Evolutionary conservation across 2,329 filamentous ascomycete species (phyloP).

Genomic region (Lithohypha guttulata): DNA sequence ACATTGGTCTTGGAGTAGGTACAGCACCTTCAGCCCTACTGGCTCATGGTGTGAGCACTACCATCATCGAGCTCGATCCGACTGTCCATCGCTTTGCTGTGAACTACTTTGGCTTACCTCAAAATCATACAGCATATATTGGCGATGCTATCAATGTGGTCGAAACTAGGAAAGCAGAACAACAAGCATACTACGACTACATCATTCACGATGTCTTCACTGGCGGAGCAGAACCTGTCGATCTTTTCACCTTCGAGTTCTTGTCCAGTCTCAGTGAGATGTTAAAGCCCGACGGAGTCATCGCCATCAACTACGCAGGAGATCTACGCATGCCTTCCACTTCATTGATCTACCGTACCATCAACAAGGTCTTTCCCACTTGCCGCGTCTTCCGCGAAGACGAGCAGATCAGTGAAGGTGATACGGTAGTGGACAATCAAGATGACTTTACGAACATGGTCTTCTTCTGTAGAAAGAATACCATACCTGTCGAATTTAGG

Average conservation of each 20-base stretch:
- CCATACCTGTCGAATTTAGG: conserved; percentile 52
- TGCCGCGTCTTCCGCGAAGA: conserved; percentile 86
- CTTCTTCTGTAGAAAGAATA: conserved; percentile 59
- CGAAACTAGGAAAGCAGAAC: conserved; percentile 29
- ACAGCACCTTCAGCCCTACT: conserved; percentile 82
- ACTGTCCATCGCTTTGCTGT: conserved; percentile 72
- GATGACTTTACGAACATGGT: conserved; percentile 89
- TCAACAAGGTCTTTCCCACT: conserved; percentile 69
- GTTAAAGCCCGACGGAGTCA: conserved; percentile 65
- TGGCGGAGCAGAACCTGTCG: conserved; percentile 80
- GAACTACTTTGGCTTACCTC: conserved; percentile 69
- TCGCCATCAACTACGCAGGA: conserved; percentile 94
- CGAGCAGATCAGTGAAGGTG: conserved; percentile 40
- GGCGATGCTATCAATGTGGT: conserved; percentile 69
- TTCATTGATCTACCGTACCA: conserved; percentile 69
- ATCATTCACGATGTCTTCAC: conserved; percentile 97
- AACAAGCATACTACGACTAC: conserved; percentile 61
- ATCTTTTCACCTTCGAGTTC: conserved; percentile 81
- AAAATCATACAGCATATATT: conserved; percentile 69
- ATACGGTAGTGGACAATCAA: conserved; percentile 36
- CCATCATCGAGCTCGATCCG: conserved; percentile 89
- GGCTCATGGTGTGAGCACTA: conserved; percentile 79
- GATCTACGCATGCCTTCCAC: conserved; percentile 70
- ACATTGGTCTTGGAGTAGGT: conserved; percentile 86
- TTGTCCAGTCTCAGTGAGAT: conserved; percentile 58